Evolutionary conservation across 768 basidiomycete species (phyloP).

Genomic region (Boletus rubescentipes): DNA sequence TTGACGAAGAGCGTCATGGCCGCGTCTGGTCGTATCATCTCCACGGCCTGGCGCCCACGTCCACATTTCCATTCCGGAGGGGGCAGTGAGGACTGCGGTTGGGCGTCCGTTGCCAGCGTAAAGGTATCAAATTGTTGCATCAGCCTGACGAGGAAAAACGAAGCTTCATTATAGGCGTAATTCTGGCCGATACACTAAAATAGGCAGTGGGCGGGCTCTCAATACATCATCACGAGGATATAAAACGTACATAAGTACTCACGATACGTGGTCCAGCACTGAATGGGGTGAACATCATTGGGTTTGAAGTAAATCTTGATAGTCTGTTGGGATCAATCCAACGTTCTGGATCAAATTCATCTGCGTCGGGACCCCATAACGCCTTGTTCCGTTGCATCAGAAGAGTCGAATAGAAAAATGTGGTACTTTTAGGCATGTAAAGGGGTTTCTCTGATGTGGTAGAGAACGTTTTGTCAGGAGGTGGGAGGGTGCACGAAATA

Average conservation of each 20-base stretch:
- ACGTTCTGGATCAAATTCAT: conserved; percentile 75
- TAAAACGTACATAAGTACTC: conserved; percentile 15
- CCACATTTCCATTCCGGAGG: conserved; percentile 52
- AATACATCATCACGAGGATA: conserved; percentile 7
- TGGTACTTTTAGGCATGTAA: conserved; percentile 58
- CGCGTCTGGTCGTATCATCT: conserved; percentile 61
- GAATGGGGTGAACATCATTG: conserved; percentile 72
- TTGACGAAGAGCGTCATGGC: conserved; percentile 68
- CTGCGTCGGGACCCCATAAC: conserved; percentile 75
- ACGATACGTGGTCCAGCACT: conserved; percentile 66
- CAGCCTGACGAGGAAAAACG: conserved; percentile 68
- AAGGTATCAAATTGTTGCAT: conserved; percentile 65
- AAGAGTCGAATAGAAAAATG: conserved; percentile 58
- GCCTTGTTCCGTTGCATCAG: conserved; percentile 64
- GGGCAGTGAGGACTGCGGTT: conserved; percentile 61
- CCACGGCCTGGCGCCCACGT: conserved; percentile 48
- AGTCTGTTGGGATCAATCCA: conserved; percentile 67
- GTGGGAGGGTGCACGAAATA: conserved; percentile 49
- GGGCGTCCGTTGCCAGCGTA: conserved; percentile 57
- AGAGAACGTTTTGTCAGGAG: conserved; percentile 48
- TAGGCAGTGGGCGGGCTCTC: conserved; percentile 15
- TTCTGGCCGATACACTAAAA: conserved; percentile 69
- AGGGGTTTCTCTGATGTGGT: conserved; percentile 39
- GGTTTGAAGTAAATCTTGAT: conserved; percentile 51
- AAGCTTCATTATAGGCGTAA: conserved; percentile 74